Evolutionary conservation across 2,329 filamentous ascomycete species (phyloP).

Genomic region (Diplodia mutila): DNA sequence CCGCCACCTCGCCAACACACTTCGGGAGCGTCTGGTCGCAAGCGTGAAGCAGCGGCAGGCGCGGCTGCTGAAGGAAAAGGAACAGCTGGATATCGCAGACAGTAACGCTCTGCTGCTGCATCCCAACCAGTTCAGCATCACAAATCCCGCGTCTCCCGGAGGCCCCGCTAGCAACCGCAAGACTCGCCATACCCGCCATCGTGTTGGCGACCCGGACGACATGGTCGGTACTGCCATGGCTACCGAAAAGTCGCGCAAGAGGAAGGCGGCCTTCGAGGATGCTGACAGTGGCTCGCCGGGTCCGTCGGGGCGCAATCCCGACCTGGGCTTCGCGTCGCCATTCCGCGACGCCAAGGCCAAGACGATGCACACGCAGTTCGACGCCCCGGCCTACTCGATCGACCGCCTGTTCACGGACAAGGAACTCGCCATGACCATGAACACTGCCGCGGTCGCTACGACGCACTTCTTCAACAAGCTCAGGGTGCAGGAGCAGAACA

Average conservation of each 20-base stretch:
- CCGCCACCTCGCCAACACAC: constrained; percentile 59
- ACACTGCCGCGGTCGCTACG: constrained; percentile 63
- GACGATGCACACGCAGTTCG: constrained; percentile 58
- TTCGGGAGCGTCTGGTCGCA: constrained; percentile 64
- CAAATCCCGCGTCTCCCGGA: constrained; percentile 65
- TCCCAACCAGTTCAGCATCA: constrained; percentile 68
- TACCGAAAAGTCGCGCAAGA: constrained; percentile 60
- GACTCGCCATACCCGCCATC: constrained; percentile 64
- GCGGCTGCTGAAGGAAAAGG: constrained; percentile 65
- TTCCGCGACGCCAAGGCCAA: constrained; percentile 59
- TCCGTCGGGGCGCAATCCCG: constrained; percentile 51
- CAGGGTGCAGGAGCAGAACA: constrained; percentile 40
- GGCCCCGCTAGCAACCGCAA: constrained; percentile 64
- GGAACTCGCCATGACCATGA: constrained; percentile 65
- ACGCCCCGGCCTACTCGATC: constrained; percentile 63
- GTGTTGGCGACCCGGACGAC: constrained; percentile 54
- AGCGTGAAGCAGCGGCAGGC: constrained; percentile 61
- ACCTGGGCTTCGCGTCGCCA: constrained; percentile 54
- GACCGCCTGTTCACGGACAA: constrained; percentile 70
- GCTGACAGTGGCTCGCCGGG: constrained; percentile 63
- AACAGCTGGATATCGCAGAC: constrained; percentile 68
- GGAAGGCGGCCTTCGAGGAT: constrained; percentile 57
- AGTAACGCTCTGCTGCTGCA: constrained; percentile 68
- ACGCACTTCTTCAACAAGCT: constrained; percentile 62
- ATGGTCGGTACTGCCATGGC: constrained; percentile 51